phyloP scores from a whole-genome alignment of 1,139 yeast genomes.

The Yamadazyma siamensis region DNA sequence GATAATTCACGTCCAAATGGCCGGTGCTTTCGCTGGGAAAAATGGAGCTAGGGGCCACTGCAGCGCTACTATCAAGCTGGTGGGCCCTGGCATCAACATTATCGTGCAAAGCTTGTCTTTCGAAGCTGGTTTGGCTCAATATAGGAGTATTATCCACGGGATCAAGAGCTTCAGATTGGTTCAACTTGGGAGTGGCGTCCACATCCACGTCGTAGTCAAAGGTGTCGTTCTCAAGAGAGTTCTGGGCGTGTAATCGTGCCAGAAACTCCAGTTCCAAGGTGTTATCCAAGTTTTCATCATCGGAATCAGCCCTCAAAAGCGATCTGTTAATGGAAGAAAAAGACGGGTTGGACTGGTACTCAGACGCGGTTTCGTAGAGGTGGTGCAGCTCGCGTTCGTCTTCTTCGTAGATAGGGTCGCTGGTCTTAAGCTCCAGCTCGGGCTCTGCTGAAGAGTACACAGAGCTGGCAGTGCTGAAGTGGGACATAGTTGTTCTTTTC shows the following conservation, averaged over 20 bases:
- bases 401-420: slow-evolving; percentile 10
- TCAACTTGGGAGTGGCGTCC: slow-evolving; percentile 33
- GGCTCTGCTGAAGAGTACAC: slow-evolving; percentile 14
- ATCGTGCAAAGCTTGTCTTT: too few relatives aligned
- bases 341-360: slow-evolving; percentile 18
- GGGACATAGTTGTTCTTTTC: too few relatives aligned
- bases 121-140: slow-evolving; percentile 13
- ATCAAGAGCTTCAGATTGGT: slow-evolving; percentile 11
- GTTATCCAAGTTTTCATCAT: neutral
- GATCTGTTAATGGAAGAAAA: slow-evolving; percentile 35
- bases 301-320: slow-evolving; percentile 19
- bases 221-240: slow-evolving; percentile 3
- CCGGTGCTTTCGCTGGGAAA: slow-evolving; percentile 6
- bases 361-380: slow-evolving; percentile 6
- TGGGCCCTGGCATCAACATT: too few relatives aligned
- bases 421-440: slow-evolving; percentile 5
- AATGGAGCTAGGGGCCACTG: slow-evolving; percentile 2
- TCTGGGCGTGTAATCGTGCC: neutral
- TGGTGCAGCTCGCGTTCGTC: slow-evolving; percentile 4
- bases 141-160: slow-evolving; percentile 31
- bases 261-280: neutral
- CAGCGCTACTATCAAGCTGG: too few relatives aligned
- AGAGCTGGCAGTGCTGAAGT: slow-evolving; percentile 15
- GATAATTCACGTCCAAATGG: slow-evolving; percentile 10
- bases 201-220: slow-evolving; percentile 20